Base-by-base conservation (phyloP, 2,329 filamentous ascomycete species). In the Trematosphaeria pertusa region DNA sequence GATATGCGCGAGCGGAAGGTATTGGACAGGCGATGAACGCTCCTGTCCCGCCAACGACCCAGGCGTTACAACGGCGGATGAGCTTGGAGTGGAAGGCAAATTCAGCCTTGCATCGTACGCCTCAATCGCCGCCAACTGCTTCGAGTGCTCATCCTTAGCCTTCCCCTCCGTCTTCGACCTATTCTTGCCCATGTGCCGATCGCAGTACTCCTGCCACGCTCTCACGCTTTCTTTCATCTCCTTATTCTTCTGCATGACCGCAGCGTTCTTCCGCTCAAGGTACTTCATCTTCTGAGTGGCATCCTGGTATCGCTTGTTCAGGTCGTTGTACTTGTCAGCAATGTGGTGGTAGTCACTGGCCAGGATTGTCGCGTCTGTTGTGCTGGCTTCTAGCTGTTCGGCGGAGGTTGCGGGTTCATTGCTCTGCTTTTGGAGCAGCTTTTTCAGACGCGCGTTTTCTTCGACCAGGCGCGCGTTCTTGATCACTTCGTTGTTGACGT, bases 191-290 rank as follows among this genome's bases (percentile, higher is more conserved):
- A 56, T 50, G 20, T 69, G 59, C 9, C 61, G 65, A 40, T 72
- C 67, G 33, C 56, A 60, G 34, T 70, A 73, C 17, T 65, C 58
- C 46, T 71, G 67, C 72, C 71, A 74, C 20, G 64, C 64, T 32
- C 61, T 66, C 6, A 72, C 69, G 24, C 52, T 71, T 11, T 71
- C 61, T 43, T 76, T 76, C 60, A 73, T 73, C 2, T 71, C 62
- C 34, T 59, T 65, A 41, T 72, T 70, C 42, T 70, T 68, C 34
- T 64, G 53, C 64, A 62, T 72, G 35, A 66, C 70, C 30, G 43
- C 50, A 2, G 42, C 52, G 28, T 69, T 70, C 50, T 70, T 70
- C 43, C 56, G 65, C 31, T 71, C 61, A 7, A 65, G 48, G 36
- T 72, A 71, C 44, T 59, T 67, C 3, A 64, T 47, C 37, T 59